Percentiles rank a stretch among this genome's conserved stretches.
Conservation (phyloP, 352 stramenopile genomes). For the Phytopythium sindhum region DNA sequence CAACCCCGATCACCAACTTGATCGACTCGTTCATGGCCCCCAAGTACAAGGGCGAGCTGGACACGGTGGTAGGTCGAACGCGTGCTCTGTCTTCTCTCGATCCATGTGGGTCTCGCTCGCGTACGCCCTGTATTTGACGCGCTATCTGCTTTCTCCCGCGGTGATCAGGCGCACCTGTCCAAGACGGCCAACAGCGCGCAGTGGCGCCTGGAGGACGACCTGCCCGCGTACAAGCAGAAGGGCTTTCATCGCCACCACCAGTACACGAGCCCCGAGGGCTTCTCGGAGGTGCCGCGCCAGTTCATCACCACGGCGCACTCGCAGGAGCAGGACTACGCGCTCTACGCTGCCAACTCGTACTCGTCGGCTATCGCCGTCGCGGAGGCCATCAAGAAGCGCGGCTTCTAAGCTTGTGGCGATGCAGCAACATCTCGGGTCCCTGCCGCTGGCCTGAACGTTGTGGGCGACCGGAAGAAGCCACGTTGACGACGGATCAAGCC, state of each 20-base stretch:
- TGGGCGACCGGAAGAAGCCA: not conserved
- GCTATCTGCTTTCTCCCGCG: not conserved
- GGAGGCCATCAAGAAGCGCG: slow-evolving; percentile 72
- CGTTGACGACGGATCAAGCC: not conserved
- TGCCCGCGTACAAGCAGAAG: slow-evolving; percentile 43
- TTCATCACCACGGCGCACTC: slow-evolving; percentile 73
- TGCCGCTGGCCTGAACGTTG: not conserved
- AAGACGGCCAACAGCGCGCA: slow-evolving; percentile 49
- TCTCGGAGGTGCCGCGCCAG: slow-evolving; percentile 73
- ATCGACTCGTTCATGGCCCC: slow-evolving; percentile 70
- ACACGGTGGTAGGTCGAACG: slow-evolving; percentile 35
- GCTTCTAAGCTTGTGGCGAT: slow-evolving; percentile 48
- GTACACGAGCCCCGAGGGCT: slow-evolving; percentile 63
- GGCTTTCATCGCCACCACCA: slow-evolving; percentile 57
- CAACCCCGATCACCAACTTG: slow-evolving; percentile 64
- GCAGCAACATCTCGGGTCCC: not conserved
- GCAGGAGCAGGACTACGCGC: slow-evolving; percentile 62
- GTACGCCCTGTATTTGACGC: not conserved
- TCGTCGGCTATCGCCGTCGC: slow-evolving; percentile 78
- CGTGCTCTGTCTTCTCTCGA: not conserved
- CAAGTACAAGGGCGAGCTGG: slow-evolving; percentile 41
- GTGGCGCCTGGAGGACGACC: slow-evolving; percentile 67
- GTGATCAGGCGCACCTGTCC: slow-evolving; percentile 42
- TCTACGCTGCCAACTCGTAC: slow-evolving; percentile 87
- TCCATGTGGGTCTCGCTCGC: not conserved